phyloP scores from a whole-genome alignment of 495 filamentous ascomycete species.

The Hyaloscypha hepaticicola region DNA sequence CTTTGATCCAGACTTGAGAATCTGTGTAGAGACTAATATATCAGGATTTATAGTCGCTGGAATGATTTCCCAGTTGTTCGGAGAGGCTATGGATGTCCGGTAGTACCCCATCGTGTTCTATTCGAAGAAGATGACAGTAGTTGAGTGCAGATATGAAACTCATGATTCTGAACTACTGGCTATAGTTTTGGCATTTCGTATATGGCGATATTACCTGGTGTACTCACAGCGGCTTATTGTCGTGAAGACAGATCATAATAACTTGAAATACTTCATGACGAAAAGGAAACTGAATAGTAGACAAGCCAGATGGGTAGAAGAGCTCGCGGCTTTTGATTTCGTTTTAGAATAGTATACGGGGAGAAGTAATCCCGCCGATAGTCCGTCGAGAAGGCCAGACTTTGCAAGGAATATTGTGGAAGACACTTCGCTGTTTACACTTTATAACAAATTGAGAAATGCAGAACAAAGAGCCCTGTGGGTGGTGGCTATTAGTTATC shows the following conservation, averaged over 20 bases:
- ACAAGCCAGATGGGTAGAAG: not conserved
- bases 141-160: too few species aligned
- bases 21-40: not conserved
- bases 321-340: not conserved
- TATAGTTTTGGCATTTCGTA: too few species aligned
- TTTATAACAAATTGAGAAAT: not conserved
- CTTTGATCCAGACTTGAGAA: not conserved
- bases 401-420: not conserved
- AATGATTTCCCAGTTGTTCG: not conserved
- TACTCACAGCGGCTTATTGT: not conserved
- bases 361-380: not conserved
- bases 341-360: not conserved
- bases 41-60: too few species aligned
- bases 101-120: too few species aligned
- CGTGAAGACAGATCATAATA: constrained; percentile 1
- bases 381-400: not conserved
- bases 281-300: not conserved
- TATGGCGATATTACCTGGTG: not conserved
- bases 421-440: not conserved
- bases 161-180: too few species aligned
- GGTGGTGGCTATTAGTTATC: not conserved
- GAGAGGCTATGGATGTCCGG: not conserved
- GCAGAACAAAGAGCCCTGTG: not conserved
- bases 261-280: constrained; percentile 8
- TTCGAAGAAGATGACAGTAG: too few species aligned